Conservation (phyloP, 1,284 basidiomycete genomes). For the Meripilus lineatus region DNA sequence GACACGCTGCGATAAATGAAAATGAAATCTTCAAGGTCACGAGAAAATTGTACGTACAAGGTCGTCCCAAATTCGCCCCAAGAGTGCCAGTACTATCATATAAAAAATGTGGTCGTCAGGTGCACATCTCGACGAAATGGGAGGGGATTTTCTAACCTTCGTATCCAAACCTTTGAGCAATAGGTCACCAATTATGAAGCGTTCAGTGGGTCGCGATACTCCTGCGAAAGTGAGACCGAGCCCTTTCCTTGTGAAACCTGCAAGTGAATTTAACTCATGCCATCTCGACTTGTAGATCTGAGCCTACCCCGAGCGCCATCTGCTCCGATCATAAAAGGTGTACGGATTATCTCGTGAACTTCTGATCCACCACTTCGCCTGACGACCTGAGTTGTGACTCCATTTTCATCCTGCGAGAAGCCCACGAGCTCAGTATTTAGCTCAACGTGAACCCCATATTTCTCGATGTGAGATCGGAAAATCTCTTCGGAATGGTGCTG, state of each 20-base stretch:
- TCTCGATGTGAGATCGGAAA: conserved; percentile 25
- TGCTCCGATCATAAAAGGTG: conserved; percentile 29
- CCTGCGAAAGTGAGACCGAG: not conserved
- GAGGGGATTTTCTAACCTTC: no score
- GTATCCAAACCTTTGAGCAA: not conserved
- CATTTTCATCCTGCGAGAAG: conserved; percentile 21
- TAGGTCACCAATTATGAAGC: not conserved
- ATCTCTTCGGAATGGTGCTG: conserved; percentile 26
- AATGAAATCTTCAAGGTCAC: not conserved
- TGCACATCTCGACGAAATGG: no score
- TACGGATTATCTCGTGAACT: conserved; percentile 11
- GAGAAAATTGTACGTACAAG: conserved; percentile 9
- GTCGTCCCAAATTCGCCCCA: conserved; percentile 18
- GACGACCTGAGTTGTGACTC: conserved; percentile 16
- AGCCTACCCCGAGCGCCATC: conserved; percentile 37
- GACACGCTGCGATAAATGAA: not conserved
- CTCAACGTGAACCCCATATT: conserved; percentile 24
- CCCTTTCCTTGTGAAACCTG: not conserved
- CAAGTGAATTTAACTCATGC: no score
- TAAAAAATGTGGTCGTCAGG: no score
- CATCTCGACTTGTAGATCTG: no score
- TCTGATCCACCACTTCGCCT: conserved; percentile 9
- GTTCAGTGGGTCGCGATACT: not conserved
- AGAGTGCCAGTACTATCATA: conserved; percentile 28
- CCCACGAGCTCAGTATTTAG: conserved; percentile 23